Base-by-base conservation (phyloP, 2,329 filamentous ascomycete genomes). In the Capronia coronata region DNA sequence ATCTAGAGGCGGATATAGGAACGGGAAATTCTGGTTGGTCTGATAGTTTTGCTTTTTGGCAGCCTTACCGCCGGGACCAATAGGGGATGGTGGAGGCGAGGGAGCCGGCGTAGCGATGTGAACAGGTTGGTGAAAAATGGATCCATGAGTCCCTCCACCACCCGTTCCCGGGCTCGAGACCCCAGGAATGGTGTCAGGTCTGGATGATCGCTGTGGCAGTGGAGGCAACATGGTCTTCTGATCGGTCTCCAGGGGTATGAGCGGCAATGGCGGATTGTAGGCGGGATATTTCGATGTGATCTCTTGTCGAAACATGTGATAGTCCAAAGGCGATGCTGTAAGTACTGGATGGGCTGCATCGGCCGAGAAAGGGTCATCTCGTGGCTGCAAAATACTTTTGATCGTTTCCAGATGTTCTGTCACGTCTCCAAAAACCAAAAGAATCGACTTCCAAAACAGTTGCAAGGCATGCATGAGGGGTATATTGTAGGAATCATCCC, bases 1-100 rank as follows among this genome's bases (percentile, higher is more conserved):
- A 67, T 96, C 91, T 14, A 96, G 73, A 1, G 93, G 93, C 1
- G 93, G 93, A 60, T 98, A 98, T 71, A 98, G 82, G 64, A 98
- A 97, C 0, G 93, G 93, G 58, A 98, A 97, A 64, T 96, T 93
- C 62, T 98, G 93, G 63, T 98, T 98, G 0, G 93, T 98, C 67
- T 98, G 93, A 62, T 98, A 98, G 60, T 97, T 98, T 63, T 98
- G 93, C 65, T 98, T 98, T 74, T 98, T 98, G 1, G 86, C 90
- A 45, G 86, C 87, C 67, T 97, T 98, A 0, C 89, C 89, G 21
- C 89, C 80, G 2, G 80, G 78, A 1, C 79, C 90, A 27, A 84
- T 84, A 8, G 93, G 93, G 1, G 91, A 96, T 1, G 93, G 93
- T 0, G 93, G 93, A 19, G 93, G 93, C 0, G 93, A 98, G 1